Conservation (phyloP, 768 basidiomycete species). For the Macrolepiota dolichaula region DNA sequence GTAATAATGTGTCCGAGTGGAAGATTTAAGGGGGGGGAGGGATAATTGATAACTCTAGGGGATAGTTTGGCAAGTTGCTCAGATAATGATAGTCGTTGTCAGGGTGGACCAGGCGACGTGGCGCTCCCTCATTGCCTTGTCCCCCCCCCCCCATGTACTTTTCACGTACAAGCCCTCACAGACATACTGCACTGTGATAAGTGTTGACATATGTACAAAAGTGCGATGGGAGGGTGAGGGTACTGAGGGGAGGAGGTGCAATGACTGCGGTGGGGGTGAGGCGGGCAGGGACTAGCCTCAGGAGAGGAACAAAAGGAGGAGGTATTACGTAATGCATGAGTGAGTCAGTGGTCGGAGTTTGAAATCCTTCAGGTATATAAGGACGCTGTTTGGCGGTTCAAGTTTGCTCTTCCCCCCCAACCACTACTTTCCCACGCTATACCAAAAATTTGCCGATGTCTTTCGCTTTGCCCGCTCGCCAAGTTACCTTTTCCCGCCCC, state of each 20-base stretch:
- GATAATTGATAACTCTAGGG: background rate
- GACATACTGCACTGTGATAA: background rate
- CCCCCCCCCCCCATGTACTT: background rate
- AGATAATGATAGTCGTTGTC: slow-evolving; percentile 14
- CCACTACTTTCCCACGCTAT: slow-evolving; percentile 40
- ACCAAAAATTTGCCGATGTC: slow-evolving; percentile 38
- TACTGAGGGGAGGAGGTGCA: slow-evolving; percentile 14
- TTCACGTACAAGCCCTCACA: background rate
- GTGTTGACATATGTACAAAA: background rate
- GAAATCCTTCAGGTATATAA: slow-evolving; percentile 45
- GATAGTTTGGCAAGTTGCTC: background rate
- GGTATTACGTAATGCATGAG: slow-evolving; percentile 38
- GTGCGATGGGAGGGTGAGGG: slow-evolving; percentile 6
- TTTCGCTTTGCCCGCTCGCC: slow-evolving; percentile 74
- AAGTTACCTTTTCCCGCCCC: slow-evolving; percentile 72
- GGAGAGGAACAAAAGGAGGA: slow-evolving; percentile 30
- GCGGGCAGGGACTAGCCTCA: slow-evolving; percentile 12
- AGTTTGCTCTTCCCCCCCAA: slow-evolving; percentile 30
- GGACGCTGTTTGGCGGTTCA: slow-evolving; percentile 23
- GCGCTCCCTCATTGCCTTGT: slow-evolving; percentile 1
- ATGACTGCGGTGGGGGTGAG: slow-evolving; percentile 12
- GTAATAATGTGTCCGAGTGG: slow-evolving; percentile 15
- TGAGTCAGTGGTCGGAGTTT: slow-evolving; percentile 45
- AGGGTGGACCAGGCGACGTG: slow-evolving; percentile 13
- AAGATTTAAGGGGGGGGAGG: background rate